Evolutionary conservation across 768 basidiomycete species (phyloP).

Genomic region (Gloeophyllum trabeum): DNA sequence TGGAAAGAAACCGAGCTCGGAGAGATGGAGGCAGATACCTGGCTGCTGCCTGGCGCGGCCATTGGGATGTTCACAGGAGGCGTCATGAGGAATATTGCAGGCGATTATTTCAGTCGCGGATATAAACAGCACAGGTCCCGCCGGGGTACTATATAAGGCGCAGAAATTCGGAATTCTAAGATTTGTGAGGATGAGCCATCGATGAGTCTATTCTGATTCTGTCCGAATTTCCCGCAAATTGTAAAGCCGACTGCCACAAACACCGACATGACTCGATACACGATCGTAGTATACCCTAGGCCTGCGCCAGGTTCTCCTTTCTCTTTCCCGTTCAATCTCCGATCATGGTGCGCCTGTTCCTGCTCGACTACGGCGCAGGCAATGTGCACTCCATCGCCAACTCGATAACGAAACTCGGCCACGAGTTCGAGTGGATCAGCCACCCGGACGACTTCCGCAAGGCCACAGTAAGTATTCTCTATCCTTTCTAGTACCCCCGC

Average conservation of each 20-base stretch:
- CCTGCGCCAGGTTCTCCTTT: not conserved
- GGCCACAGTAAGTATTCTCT: slow-evolving; percentile 64
- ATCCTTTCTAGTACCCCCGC: slow-evolving; percentile 5
- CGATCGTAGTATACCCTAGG: no score
- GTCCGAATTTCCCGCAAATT: not conserved
- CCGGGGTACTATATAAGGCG: no score
- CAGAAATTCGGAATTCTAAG: not conserved
- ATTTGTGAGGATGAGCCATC: not conserved
- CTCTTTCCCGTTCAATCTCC: not conserved
- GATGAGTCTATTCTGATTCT: not conserved
- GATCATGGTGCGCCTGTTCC: slow-evolving; percentile 50
- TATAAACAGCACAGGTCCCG: no score
- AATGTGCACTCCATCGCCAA: slow-evolving; percentile 93
- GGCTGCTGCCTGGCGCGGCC: slow-evolving; percentile 14
- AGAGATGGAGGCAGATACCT: slow-evolving; percentile 42
- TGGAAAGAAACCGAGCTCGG: slow-evolving; percentile 29
- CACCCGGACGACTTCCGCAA: slow-evolving; percentile 71
- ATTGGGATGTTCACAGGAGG: no score
- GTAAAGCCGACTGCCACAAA: not conserved
- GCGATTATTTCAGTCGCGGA: no score
- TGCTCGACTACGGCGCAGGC: slow-evolving; percentile 95
- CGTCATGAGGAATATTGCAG: no score
- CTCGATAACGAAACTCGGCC: slow-evolving; percentile 74
- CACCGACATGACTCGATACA: not conserved
- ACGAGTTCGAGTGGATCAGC: slow-evolving; percentile 83